Evolutionary conservation across 257 asterid genomes (phyloP), one percentile per base, ranked within the genome.

Genomic region (Solanum chmielewskii): DNA sequence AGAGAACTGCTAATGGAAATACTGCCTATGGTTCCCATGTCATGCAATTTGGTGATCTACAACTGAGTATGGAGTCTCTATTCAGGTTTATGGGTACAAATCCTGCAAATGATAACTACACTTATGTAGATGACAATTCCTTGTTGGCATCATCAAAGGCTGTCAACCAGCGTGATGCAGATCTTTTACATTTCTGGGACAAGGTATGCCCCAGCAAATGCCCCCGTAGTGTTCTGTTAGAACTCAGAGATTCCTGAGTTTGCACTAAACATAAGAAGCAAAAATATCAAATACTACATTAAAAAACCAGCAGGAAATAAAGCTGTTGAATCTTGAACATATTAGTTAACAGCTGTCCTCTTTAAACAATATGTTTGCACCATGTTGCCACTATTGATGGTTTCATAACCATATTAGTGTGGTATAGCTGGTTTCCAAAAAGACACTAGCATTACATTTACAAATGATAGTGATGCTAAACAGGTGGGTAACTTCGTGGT

Each of bases 141-240:
- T 86, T 92, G 49, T 37, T 56, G 39, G 93, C 91, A 88, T 86
- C 96, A 86, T 89, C 94, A 60, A 89, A 91, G 89, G 91, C 92
- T 77, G 93, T 95, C 64, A 94, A 95, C 89, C 99, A 96, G 90
- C 98, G 99, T 0, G 98, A 96, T 80, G 98, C 99, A 85, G 99
- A 96, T 92, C 95, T 96, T 39, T 82, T 96, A 86, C 98, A 96
- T 86, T 96, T 94, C 88, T 95, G 98, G 99, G 94, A 96, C 87
- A 96, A 96, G 98, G 98, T 96, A 71, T 33, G 85, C 18, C 71
- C 71, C 71, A 64, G n/a, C 71, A n/a, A n/a, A 62, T 1, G 4
- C 29, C 31, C 33, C 9, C 29, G 23, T 25, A 25, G 27, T 25
- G 27, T 25, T 25, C 27, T 25, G 27, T 25, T 25, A 25, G 27